These are phyloP conservation scores for Phytopythium sindhum DNA, from an alignment of 352 stramenopile genomes.

Conservation along the genomic window DNA sequence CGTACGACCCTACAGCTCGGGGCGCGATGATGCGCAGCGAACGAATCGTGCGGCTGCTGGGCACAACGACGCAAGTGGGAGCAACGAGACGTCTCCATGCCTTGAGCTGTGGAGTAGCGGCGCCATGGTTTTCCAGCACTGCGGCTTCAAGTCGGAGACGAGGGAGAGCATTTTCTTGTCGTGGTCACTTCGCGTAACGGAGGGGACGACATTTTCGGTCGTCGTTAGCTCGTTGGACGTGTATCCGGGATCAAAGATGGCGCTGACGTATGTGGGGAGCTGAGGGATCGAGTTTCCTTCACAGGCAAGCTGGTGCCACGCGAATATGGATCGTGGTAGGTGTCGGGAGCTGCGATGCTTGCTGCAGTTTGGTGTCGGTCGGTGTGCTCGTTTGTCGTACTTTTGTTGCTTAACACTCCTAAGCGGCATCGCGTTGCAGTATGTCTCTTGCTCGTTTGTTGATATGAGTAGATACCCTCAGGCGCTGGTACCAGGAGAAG, in stretches of 20 bases:
- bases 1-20: conserved; percentile 61
- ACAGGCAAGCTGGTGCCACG: too few species aligned
- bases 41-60: too few species aligned
- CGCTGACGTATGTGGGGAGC: neutral
- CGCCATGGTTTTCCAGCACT: neutral
- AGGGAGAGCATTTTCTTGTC: neutral
- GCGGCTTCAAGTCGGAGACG: neutral
- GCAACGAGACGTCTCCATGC: neutral
- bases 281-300: neutral
- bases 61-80: neutral
- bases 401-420: too few species aligned
- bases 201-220: neutral
- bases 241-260: neutral
- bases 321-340: too few species aligned
- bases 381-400: too few species aligned
- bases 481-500: too few species aligned
- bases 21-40: too few species aligned
- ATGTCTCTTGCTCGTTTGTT: too few species aligned
- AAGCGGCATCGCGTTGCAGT: too few species aligned
- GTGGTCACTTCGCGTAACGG: neutral
- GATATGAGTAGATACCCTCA: too few species aligned
- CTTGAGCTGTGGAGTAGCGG: neutral
- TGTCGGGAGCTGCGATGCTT: too few species aligned
- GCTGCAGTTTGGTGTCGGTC: too few species aligned
- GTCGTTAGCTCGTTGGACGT: neutral